phyloP scores from a whole-genome alignment of 441 rosid genomes.

The Biscutella laevigata region DNA sequence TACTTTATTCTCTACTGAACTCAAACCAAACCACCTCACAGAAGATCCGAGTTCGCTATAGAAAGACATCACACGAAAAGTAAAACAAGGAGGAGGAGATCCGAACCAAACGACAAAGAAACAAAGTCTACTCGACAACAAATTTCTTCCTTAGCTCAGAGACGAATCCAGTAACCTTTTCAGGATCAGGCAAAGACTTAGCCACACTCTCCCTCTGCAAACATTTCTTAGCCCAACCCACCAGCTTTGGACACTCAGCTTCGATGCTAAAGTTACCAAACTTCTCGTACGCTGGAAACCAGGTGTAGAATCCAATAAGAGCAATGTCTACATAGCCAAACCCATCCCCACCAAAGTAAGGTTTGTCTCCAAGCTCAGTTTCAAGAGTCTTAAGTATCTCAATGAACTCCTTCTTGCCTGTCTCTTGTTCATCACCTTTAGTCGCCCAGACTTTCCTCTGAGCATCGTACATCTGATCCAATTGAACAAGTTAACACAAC shows the following conservation, averaged over 20 bases:
- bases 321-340: constrained; percentile 26
- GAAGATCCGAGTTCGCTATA: background rate
- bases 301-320: constrained; percentile 18
- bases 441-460: constrained; percentile 24
- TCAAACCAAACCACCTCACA: background rate
- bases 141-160: constrained; percentile 7
- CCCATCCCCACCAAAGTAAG: constrained; percentile 27
- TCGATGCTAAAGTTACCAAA: constrained; percentile 17
- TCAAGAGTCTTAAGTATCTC: constrained; percentile 23
- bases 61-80: background rate
- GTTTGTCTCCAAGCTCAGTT: constrained; percentile 29
- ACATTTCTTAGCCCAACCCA: constrained; percentile 21
- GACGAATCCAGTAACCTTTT: constrained; percentile 16
- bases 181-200: constrained; percentile 22
- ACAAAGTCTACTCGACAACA: constrained; percentile 5
- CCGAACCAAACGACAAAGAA: background rate
- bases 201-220: constrained; percentile 28
- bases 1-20: background rate
- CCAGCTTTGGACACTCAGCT: constrained; percentile 15
- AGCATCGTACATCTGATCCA: constrained; percentile 15
- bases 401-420: constrained; percentile 23
- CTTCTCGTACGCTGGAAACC: constrained; percentile 20
- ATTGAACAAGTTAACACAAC: background rate
- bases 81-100: background rate
- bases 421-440: constrained; percentile 35